Conservation (phyloP, 345 rosid genomes). For the Cardiospermum halicacabum region DNA sequence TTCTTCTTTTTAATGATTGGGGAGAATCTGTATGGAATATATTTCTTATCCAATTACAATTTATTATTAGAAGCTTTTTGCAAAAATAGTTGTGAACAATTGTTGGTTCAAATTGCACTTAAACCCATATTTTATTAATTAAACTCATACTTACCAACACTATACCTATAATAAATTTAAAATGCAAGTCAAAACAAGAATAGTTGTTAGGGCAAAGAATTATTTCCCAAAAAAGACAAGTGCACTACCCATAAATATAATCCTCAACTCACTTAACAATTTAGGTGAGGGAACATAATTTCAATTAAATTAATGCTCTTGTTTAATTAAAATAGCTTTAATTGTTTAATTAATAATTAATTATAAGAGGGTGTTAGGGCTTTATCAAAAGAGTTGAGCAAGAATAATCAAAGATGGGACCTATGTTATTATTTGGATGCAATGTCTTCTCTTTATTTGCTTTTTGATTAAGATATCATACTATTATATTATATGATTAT, state of each 20-base stretch:
- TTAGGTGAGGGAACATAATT: conserved; percentile 1
- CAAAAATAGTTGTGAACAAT: too few species aligned
- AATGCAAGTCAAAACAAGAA: conserved; percentile 6
- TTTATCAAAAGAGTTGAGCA: conserved; percentile 49
- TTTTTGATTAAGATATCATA: conserved; percentile 30
- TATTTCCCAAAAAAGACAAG: background rate
- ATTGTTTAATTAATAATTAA: conserved; percentile 1
- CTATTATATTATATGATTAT: background rate
- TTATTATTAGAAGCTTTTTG: too few species aligned
- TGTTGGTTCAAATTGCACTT: too few species aligned
- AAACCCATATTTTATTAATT: background rate
- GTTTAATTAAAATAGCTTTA: background rate
- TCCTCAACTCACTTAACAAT: background rate
- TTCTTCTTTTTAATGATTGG: too few species aligned
- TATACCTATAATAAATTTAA: background rate
- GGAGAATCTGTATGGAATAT: too few species aligned
- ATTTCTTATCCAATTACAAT: too few species aligned
- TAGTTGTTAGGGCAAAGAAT: conserved; percentile 1
- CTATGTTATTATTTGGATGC: conserved; percentile 25
- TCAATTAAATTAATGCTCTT: background rate
- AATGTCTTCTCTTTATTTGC: conserved; percentile 33
- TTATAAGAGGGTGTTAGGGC: conserved; percentile 36
- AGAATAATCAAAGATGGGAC: conserved; percentile 38
- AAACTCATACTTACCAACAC: background rate
- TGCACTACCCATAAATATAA: background rate